These are phyloP conservation scores for Beauveria pseudobassiana DNA, from an alignment of 2,329 filamentous ascomycete species.

Conservation along the genomic window DNA sequence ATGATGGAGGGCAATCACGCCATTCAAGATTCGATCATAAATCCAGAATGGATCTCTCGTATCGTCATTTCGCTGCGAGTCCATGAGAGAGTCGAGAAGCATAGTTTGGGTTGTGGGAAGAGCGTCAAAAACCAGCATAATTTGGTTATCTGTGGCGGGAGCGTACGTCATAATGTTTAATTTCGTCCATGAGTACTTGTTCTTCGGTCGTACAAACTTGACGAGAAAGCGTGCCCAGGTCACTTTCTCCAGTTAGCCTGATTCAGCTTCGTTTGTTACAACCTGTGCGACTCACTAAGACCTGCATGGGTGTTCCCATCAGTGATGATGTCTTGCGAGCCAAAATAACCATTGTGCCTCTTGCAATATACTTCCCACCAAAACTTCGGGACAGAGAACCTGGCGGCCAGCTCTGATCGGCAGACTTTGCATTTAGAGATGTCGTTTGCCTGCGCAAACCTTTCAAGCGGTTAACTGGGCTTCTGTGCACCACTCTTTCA, in stretches of 20 bases:
- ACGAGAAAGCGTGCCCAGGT: slow-evolving; percentile 26
- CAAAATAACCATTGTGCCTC: slow-evolving; percentile 14
- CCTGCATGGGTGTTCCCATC: slow-evolving; percentile 9
- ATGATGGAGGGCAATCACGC: slow-evolving; percentile 26
- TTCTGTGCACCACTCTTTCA: background rate
- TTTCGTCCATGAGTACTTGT: slow-evolving; percentile 27
- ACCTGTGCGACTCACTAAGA: slow-evolving; percentile 15
- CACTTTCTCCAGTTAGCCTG: slow-evolving; percentile 15
- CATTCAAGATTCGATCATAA: slow-evolving; percentile 23
- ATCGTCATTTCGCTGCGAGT: slow-evolving; percentile 2
- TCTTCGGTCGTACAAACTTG: slow-evolving; percentile 18
- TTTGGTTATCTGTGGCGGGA: slow-evolving; percentile 17
- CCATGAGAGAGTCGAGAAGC: slow-evolving; percentile 6
- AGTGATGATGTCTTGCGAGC: slow-evolving; percentile 12
- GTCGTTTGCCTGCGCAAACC: background rate
- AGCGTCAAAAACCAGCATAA: slow-evolving; percentile 26
- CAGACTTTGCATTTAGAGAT: background rate
- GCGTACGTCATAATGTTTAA: slow-evolving; percentile 26
- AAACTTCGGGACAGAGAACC: slow-evolving; percentile 2
- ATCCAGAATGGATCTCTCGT: slow-evolving; percentile 29
- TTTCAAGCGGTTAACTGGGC: background rate
- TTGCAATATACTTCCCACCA: slow-evolving; percentile 12
- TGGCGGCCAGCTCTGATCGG: background rate
- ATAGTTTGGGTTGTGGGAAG: background rate
- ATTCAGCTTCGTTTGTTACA: too few species aligned